These are phyloP conservation scores for Termitomyces sp. DNA, from an alignment of 768 basidiomycete genomes.

Conservation along the genomic window DNA sequence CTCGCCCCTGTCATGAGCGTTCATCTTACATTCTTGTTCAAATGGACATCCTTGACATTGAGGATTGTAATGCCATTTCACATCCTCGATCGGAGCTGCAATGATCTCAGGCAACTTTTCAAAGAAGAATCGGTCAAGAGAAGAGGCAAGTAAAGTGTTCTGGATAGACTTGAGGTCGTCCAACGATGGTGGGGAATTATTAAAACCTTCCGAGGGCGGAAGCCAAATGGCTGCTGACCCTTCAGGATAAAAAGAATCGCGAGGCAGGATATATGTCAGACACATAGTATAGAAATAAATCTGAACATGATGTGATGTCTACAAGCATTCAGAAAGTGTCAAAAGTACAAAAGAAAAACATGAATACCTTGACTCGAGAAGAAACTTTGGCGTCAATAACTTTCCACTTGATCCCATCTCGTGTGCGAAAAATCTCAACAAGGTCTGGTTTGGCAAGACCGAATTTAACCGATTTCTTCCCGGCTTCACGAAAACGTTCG, in stretches of 20 bases:
- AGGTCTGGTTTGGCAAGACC: slow-evolving; percentile 48
- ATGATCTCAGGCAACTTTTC: slow-evolving; percentile 38
- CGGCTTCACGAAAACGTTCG: slow-evolving; percentile 28
- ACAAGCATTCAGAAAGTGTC: background rate
- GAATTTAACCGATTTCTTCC: slow-evolving; percentile 33
- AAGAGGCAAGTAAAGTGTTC: slow-evolving; percentile 33
- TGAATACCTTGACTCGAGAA: slow-evolving; percentile 39
- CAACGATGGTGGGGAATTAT: slow-evolving; percentile 25
- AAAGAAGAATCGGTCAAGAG: slow-evolving; percentile 42
- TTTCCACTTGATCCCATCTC: slow-evolving; percentile 36
- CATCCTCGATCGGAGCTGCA: slow-evolving; percentile 24
- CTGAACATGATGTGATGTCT: slow-evolving; percentile 51
- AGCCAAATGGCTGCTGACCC: slow-evolving; percentile 44
- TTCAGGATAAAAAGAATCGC: slow-evolving; percentile 27
- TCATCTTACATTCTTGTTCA: no score
- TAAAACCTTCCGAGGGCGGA: slow-evolving; percentile 35
- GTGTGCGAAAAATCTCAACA: slow-evolving; percentile 36
- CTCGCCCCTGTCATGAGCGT: slow-evolving; percentile 31
- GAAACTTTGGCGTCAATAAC: slow-evolving; percentile 51
- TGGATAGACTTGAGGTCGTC: slow-evolving; percentile 38
- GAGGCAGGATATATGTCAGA: slow-evolving; percentile 33
- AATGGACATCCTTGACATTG: no score
- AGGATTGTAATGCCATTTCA: no score
- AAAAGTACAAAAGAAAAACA: background rate
- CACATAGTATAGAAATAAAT: slow-evolving; percentile 50